Base-by-base conservation (phyloP, 208 protist genomes). In the Leishmania mexicana region DNA sequence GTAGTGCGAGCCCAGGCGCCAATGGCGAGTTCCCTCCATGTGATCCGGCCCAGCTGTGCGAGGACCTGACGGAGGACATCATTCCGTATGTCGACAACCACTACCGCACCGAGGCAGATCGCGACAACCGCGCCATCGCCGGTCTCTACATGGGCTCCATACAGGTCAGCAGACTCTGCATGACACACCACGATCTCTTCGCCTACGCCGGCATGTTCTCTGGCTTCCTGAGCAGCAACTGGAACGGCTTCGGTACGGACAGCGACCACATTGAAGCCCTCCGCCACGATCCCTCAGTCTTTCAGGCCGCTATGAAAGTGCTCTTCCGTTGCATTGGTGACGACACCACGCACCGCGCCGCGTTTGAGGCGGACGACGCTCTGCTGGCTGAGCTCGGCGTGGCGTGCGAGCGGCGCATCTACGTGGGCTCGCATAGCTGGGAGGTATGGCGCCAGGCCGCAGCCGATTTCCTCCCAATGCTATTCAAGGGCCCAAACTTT, bases 121-220 rank as follows among this genome's bases (percentile, higher is more conserved):
- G 75, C 42, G 76, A 76, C 42, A 51, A 83, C 76, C 83, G 83
- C 75, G 80, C 83, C 42, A 73, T 89, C 42, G 86, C 83, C n/a
- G 83, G 86, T 35, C 80, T 89, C 4, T 87, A 78, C 60, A 87
- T 85, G 76, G 83, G 83, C 47, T 89, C 83, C 40, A 84, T 81
- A 67, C 83, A 87, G 38, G 77, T 77, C 6, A 83, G 64, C 42
- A 74, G 64, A 35, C 83, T 79, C 79, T 75, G 78, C 51, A 84
- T 83, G 68, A 40, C 73, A 42, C 76, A 80, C 71, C 60, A 81
- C 13, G 76, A 87, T 42, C 54, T 85, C 60, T 89, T 89, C 51
- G 81, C 83, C 42, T 78, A 78, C 74, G 68, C 80, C 15, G 83
- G 83, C 53, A 73, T 89, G 35, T 85, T 87, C 71, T 87, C 76